Evolutionary conservation across 495 filamentous ascomycete species (phyloP), one percentile per base, ranked within the genome.

Genomic region (Penicillium soppii): DNA sequence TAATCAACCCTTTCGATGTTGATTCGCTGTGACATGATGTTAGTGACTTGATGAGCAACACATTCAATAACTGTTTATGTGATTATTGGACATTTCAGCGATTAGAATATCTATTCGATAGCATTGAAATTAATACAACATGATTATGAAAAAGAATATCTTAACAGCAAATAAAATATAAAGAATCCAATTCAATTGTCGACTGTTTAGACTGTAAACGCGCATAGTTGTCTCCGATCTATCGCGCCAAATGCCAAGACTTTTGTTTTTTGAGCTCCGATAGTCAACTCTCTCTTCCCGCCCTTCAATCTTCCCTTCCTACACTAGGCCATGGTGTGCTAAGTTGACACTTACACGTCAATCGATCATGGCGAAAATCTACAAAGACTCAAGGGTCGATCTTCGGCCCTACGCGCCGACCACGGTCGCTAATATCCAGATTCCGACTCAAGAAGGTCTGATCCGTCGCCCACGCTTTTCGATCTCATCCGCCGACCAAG

Each of bases 341-440:
- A 65, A 71, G 47, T 42, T 58, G 58, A 59, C 43, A 17, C 26
- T 57, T 49, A 59, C 26, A 44, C 65, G 49, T 52, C 46, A 58
- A 56, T 64, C 56, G 57, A 67, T 56, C 61, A 77, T 77, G 74
- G 74, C 70, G 39, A 75, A 71, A 68, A 74, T 91, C 57, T 92
- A 89, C 76, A 92, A 91, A 67, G 92, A 97, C 74, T 88, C 89
- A 60, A 84, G 90, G 60, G 71, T 95, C 52, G 87, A 90, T 55
- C 78, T 94, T 46, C 87, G 92, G 63, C 85, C 90, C 21, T 76
- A 85, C 40, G 85, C 78, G 50, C 74, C 81, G 58, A 77, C 78
- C 50, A 86, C 87, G 32, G 79, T 85, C 54, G 80, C 90, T 65
- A 82, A 87, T 58, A 79, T 95, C 60, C 86, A 84, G 54, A 81